phyloP scores from a whole-genome alignment of 2,329 filamentous ascomycete species.

The Claviceps quebecensis region DNA sequence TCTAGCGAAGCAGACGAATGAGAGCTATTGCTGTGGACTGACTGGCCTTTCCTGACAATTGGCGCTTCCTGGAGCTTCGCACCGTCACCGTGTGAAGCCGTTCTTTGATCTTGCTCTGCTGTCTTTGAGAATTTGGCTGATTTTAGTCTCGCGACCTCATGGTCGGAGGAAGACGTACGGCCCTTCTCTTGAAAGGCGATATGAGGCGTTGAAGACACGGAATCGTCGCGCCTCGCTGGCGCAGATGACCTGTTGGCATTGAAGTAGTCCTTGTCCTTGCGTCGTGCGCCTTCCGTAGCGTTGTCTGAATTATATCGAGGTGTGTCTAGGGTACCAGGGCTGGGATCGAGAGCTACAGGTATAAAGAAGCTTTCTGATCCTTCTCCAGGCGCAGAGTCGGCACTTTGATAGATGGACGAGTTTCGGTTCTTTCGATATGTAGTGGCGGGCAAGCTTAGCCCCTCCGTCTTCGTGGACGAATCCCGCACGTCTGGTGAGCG shows the following conservation, averaged over 20 bases:
- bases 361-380: conserved; percentile 61
- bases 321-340: conserved; percentile 41
- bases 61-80: conserved; percentile 76
- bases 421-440: conserved; percentile 68
- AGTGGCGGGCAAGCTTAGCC: conserved; percentile 56
- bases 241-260: conserved; percentile 26
- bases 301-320: conserved; percentile 39
- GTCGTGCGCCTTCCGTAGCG: conserved; percentile 29
- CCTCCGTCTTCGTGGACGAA: conserved; percentile 31
- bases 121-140: conserved; percentile 34
- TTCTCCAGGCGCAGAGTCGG: conserved; percentile 32
- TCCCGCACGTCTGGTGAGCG: conserved; percentile 41
- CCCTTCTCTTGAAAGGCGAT: conserved; percentile 84
- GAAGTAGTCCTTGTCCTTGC: conserved; percentile 48
- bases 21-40: conserved; percentile 28
- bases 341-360: conserved; percentile 60
- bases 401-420: conserved; percentile 47
- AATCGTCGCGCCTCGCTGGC: conserved; percentile 33
- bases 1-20: conserved; percentile 26
- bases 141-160: conserved; percentile 40
- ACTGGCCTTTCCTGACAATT: conserved; percentile 39
- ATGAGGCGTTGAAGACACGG: conserved; percentile 57
- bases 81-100: conserved; percentile 25
- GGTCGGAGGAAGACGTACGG: conserved; percentile 42
- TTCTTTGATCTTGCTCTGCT: conserved; percentile 13